These are phyloP conservation scores for Roridomyces roridus DNA, from an alignment of 768 basidiomycete genomes.

Conservation along the genomic window DNA sequence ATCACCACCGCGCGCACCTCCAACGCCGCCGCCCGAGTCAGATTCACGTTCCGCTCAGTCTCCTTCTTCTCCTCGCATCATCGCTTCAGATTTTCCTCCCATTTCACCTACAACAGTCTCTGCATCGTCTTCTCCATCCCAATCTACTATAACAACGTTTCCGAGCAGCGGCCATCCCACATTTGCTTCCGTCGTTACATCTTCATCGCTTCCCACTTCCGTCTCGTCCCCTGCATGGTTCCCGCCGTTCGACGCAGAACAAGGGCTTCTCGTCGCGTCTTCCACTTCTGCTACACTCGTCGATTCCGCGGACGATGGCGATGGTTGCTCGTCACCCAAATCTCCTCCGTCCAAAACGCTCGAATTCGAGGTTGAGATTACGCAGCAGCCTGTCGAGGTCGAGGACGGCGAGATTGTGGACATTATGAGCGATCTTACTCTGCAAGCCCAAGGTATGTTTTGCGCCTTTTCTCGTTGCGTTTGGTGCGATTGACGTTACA, in stretches of 20 bases:
- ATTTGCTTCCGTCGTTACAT: constrained; percentile 19
- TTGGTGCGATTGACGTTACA: background rate
- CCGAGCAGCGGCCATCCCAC: constrained; percentile 8
- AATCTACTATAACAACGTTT: constrained; percentile 15
- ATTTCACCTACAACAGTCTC: constrained; percentile 10
- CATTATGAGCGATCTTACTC: constrained; percentile 1
- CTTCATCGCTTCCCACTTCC: constrained; percentile 18
- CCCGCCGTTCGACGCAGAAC: constrained; percentile 14
- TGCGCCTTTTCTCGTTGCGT: background rate
- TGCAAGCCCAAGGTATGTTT: constrained; percentile 5
- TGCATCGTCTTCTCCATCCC: constrained; percentile 14
- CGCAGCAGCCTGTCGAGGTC: background rate
- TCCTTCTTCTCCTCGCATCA: constrained; percentile 14
- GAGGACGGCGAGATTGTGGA: constrained; percentile 13
- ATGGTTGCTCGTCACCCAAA: background rate
- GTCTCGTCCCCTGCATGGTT: constrained; percentile 27
- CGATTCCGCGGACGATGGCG: background rate
- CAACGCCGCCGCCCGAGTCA: constrained; percentile 25
- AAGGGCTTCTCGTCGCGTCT: constrained; percentile 12
- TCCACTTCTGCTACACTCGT: constrained; percentile 21
- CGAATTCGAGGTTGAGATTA: background rate
- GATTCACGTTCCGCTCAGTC: constrained; percentile 2
- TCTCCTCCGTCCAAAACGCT: background rate
- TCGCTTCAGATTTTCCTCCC: constrained; percentile 4
- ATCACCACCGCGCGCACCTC: constrained; percentile 21